phyloP scores from a whole-genome alignment of 139 green algal genomes.

The Picochlorum sp. region DNA sequence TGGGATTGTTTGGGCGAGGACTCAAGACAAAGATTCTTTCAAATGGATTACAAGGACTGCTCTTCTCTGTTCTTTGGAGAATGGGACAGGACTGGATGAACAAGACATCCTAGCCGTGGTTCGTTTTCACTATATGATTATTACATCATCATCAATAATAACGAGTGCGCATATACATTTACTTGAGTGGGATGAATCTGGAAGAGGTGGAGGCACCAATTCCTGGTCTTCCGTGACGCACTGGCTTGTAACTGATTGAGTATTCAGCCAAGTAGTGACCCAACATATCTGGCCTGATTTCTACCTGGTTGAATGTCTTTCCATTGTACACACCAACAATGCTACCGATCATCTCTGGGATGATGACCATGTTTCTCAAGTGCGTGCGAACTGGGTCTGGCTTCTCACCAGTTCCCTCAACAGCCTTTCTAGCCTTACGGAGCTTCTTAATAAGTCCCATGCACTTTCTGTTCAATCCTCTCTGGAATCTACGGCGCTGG shows the following conservation, averaged over 20 bases:
- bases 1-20: slow-evolving; percentile 69
- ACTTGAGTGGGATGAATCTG: slow-evolving; percentile 99
- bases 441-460: slow-evolving; percentile 96
- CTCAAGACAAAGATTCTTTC: slow-evolving; percentile 77
- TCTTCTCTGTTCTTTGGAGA: slow-evolving; percentile 73
- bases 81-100: slow-evolving; percentile 59
- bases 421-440: slow-evolving; percentile 77
- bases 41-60: slow-evolving; percentile 72
- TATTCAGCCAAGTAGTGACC: slow-evolving; percentile 99
- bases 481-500: slow-evolving; percentile 78
- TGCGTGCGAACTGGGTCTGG: slow-evolving; percentile 96
- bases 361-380: slow-evolving; percentile 98
- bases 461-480: slow-evolving; percentile 94
- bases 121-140: background rate
- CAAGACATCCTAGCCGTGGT: slow-evolving; percentile 19
- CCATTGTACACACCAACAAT: slow-evolving; percentile 99
- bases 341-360: slow-evolving; percentile 98
- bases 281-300: slow-evolving; percentile 96
- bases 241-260: slow-evolving; percentile 99
- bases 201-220: slow-evolving; percentile 93
- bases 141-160: slow-evolving; percentile 16
- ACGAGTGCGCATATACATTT: slow-evolving; percentile 6
- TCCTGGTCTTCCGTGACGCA: slow-evolving; percentile 93
- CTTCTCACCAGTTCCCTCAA: slow-evolving; percentile 75
- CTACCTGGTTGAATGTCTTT: slow-evolving; percentile 97